phyloP scores from a whole-genome alignment of 495 filamentous ascomycete species.

The Trichoderma virens region DNA sequence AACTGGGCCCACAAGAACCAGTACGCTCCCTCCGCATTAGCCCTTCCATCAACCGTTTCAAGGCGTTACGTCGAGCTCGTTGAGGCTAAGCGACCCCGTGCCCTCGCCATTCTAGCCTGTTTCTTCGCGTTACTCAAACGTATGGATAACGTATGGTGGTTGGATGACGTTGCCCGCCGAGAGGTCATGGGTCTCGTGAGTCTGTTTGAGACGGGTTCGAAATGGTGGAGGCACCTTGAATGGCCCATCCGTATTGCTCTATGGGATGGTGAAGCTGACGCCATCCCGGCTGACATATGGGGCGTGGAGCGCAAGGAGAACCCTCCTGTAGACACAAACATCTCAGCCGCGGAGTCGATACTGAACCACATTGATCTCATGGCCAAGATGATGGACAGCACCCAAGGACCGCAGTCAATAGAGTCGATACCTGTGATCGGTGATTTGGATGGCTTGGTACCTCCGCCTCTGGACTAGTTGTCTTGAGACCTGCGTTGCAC shows the following conservation, averaged over 20 bases:
- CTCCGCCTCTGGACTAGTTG: background rate
- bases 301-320: conserved; percentile 39
- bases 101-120: conserved; percentile 46
- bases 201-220: conserved; percentile 39
- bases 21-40: conserved; percentile 42
- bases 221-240: conserved; percentile 49
- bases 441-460: background rate
- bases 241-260: conserved; percentile 47
- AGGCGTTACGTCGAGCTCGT: conserved; percentile 48
- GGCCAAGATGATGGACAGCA: conserved; percentile 33
- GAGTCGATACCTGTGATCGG: background rate
- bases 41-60: conserved; percentile 52
- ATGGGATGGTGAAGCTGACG: conserved; percentile 30
- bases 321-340: conserved; percentile 24
- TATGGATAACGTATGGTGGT: conserved; percentile 48
- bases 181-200: conserved; percentile 48
- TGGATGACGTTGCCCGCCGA: conserved; percentile 46
- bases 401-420: conserved; percentile 5
- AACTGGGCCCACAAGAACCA: conserved; percentile 52
- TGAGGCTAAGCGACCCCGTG: conserved; percentile 40
- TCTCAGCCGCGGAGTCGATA: conserved; percentile 15
- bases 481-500: background rate
- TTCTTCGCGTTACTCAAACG: conserved; percentile 50
- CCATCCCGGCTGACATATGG: conserved; percentile 45
- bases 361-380: conserved; percentile 42